Conservation (phyloP, 2,329 filamentous ascomycete species). For the Ceratocystis lukuohia region DNA sequence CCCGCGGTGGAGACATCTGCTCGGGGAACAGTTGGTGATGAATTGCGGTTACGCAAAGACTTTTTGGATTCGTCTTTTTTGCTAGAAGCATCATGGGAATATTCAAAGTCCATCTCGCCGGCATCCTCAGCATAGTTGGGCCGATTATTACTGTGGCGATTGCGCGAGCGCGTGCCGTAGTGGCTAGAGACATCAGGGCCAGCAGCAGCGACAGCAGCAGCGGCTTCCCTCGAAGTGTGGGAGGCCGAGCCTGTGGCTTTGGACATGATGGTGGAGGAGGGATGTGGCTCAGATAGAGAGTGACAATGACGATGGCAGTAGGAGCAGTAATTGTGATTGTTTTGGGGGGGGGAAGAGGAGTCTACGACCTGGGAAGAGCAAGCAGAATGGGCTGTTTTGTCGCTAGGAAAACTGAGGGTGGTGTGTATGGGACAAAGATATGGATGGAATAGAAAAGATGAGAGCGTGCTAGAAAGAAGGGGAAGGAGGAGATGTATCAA, state of each 20-base stretch:
- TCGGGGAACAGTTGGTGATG: conserved; percentile 13
- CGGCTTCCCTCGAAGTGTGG: conserved; percentile 33
- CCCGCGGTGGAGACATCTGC: background rate
- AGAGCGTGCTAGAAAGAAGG: conserved; percentile 17
- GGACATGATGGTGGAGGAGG: conserved; percentile 30
- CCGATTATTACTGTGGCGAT: conserved; percentile 64
- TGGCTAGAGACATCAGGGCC: conserved; percentile 45
- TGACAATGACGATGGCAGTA: background rate
- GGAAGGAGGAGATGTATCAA: conserved; percentile 6
- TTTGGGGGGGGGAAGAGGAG: background rate
- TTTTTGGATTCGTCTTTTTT: conserved; percentile 47
- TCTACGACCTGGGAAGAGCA: background rate
- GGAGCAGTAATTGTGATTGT: background rate
- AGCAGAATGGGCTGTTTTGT: conserved; percentile 5
- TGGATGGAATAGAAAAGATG: conserved; percentile 1
- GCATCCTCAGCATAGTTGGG: conserved; percentile 92
- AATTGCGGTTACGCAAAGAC: conserved; percentile 29
- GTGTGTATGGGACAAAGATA: background rate
- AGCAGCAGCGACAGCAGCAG: conserved; percentile 30
- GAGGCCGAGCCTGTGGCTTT: conserved; percentile 36
- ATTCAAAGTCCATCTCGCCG: conserved; percentile 71
- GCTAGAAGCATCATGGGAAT: conserved; percentile 42
- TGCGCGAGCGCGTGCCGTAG: conserved; percentile 90
- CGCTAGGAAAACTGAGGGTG: background rate
- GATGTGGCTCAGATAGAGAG: conserved; percentile 16